Percentiles rank a stretch among this genome's conserved stretches.
phyloP scores from a whole-genome alignment of 2,329 filamentous ascomycete species.

The Neofusicoccum parvum region DNA sequence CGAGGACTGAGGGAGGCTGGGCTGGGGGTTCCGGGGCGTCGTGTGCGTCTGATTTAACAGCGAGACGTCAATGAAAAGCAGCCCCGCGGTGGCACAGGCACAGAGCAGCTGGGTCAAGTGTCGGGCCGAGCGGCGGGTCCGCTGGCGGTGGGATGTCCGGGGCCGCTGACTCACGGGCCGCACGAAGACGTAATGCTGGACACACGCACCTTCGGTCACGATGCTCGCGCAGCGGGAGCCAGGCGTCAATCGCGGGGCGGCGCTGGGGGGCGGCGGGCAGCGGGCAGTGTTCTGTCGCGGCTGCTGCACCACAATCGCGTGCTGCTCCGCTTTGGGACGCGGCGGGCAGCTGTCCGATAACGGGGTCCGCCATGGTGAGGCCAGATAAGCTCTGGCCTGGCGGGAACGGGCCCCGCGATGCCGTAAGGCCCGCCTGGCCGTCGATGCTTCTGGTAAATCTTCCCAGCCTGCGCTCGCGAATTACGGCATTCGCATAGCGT shows the following conservation, averaged over 20 bases:
- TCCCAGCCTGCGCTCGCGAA: background rate
- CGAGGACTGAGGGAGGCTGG: conserved; percentile 19
- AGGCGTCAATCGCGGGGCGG: conserved; percentile 7
- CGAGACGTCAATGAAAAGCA: conserved; percentile 14
- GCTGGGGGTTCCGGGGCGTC: background rate
- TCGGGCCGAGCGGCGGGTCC: conserved; percentile 14
- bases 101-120: conserved; percentile 5
- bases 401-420: conserved; percentile 5
- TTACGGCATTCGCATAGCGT: conserved; percentile 14
- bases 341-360: conserved; percentile 10
- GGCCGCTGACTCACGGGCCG: conserved; percentile 4
- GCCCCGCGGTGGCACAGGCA: conserved; percentile 3
- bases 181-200: conserved; percentile 9
- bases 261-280: background rate
- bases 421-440: background rate
- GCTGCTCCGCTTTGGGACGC: background rate
- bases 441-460: conserved; percentile 13
- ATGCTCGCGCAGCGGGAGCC: background rate
- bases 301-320: background rate
- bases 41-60: background rate
- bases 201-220: background rate
- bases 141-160: conserved; percentile 16
- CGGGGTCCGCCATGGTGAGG: background rate
- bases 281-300: background rate
- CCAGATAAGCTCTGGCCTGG: conserved; percentile 5